phyloP scores from a whole-genome alignment of 352 stramenopile genomes.

The Globisporangium megalacanthum region DNA sequence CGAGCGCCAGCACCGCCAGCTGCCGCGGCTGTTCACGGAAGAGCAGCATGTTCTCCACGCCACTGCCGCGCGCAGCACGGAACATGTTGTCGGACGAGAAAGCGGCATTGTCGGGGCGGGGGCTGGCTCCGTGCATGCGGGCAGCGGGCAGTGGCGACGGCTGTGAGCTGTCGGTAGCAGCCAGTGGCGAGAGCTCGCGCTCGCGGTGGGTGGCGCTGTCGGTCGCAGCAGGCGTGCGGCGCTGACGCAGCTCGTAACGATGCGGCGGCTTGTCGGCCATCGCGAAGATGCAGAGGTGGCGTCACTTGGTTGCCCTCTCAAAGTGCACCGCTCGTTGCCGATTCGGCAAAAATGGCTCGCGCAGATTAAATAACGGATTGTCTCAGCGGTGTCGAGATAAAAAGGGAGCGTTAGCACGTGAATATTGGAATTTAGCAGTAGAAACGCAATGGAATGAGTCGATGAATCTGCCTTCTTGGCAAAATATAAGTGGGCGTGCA shows the following conservation, averaged over 20 bases:
- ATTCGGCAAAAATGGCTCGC: too few species aligned
- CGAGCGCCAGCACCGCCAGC: conserved; percentile 56
- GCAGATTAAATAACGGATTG: too few species aligned
- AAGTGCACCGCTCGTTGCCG: too few species aligned
- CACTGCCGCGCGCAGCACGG: conserved; percentile 43
- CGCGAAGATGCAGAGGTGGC: too few species aligned
- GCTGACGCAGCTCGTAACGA: conserved; percentile 10
- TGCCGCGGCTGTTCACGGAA: conserved; percentile 80
- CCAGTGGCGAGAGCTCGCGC: background rate
- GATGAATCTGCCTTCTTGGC: too few species aligned
- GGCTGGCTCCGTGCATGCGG: conserved; percentile 6
- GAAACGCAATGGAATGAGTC: too few species aligned
- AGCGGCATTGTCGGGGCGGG: conserved; percentile 1
- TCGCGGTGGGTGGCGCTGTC: background rate
- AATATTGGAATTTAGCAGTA: too few species aligned
- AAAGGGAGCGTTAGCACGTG: too few species aligned
- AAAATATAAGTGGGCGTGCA: too few species aligned
- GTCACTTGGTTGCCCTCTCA: background rate
- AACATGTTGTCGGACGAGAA: conserved; percentile 20
- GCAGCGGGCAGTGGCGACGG: too few species aligned
- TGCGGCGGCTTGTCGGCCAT: conserved; percentile 3
- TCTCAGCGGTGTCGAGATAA: too few species aligned
- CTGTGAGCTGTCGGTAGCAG: too few species aligned
- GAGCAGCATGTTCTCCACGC: conserved; percentile 60
- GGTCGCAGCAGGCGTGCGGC: conserved; percentile 1